These are phyloP conservation scores for Dianthus caryophyllus DNA, from an alignment of 148 eudicot genomes.

Conservation along the genomic window DNA sequence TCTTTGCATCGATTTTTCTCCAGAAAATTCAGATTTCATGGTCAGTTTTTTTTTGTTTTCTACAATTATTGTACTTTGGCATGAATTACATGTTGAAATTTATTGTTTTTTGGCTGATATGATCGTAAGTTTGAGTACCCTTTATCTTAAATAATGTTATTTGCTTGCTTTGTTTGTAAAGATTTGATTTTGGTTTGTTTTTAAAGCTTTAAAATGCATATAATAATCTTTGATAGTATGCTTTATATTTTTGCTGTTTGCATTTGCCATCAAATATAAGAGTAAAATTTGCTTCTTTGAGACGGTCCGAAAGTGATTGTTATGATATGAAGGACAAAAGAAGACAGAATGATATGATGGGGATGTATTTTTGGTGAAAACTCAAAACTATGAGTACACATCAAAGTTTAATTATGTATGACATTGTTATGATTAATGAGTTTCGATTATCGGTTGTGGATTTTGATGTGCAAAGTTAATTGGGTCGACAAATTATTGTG, in stretches of 20 bases:
- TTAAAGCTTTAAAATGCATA: background rate
- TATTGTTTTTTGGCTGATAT: background rate
- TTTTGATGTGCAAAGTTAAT: too few relatives aligned
- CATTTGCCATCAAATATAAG: too few relatives aligned
- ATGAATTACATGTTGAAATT: background rate
- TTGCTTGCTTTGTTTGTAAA: background rate
- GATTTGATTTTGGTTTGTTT: background rate
- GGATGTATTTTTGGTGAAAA: too few relatives aligned
- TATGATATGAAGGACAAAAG: too few relatives aligned
- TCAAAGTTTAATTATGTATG: background rate
- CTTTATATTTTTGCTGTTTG: too few relatives aligned
- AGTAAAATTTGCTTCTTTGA: too few relatives aligned
- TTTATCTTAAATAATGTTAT: background rate
- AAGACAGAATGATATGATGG: background rate
- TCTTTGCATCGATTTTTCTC: slow-evolving; percentile 21
- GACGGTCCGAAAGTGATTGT: too few relatives aligned
- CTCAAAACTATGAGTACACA: too few relatives aligned
- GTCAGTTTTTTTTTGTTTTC: slow-evolving; percentile 6
- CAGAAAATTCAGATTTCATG: slow-evolving; percentile 19
- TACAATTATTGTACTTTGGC: background rate
- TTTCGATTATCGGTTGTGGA: too few relatives aligned
- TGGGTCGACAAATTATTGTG: too few relatives aligned
- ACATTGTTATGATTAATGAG: background rate
- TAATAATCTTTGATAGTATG: background rate
- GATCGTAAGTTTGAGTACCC: slow-evolving; percentile 5